Base-by-base conservation (phyloP, 2,329 filamentous ascomycete genomes). In the Zymoseptoria tritici region DNA sequence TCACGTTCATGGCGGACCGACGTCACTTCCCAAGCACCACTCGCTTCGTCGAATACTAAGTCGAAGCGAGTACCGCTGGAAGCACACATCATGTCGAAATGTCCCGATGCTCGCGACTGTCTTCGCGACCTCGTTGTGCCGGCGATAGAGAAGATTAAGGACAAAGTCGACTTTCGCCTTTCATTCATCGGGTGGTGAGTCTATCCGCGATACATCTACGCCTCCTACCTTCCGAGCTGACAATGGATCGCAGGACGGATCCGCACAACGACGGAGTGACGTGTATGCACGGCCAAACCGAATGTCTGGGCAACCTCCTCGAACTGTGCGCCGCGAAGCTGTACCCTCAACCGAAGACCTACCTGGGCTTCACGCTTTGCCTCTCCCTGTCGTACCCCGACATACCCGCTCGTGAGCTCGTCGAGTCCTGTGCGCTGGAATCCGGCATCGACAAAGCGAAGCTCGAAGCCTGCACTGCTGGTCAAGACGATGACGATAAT, bases 11-110 rank as follows among this genome's bases (percentile, higher is more conserved):
- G 55, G 64, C 68, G 19, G 67, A 68, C 31, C 66, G 68, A 3
- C 49, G 55, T 20, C 54, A 26, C 9, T 55, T 56, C 3, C 64
- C 61, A 52, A 52, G 58, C 3, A 60, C 65, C 52, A 78, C 26
- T 29, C 26, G 36, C 36, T 46, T 4, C 16, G 16, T 46, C 13
- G 36, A 4, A 16, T 4, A 3, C 4, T 4, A 46, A 46, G 11
- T 46, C 36, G 16, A 16, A 46, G 36, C 36, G 72, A 60, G 88
- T 97, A 4, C 89, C 91, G 3, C 77, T 99, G 2, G 94, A 99
- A 74, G 90, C 91, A 58, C 93, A 97, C 74, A 94, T 97, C 68
- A 99, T 97, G 87, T 74, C 62, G 77, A 97, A 97, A 80, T 99
- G 94, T 70, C 92, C 93, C 0, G 94, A 99, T 75, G 91, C 94